Percentiles rank a stretch among this genome's conserved stretches.
phyloP scores from a whole-genome alignment of 257 asterid species.

The Ehretia macrophylla region DNA sequence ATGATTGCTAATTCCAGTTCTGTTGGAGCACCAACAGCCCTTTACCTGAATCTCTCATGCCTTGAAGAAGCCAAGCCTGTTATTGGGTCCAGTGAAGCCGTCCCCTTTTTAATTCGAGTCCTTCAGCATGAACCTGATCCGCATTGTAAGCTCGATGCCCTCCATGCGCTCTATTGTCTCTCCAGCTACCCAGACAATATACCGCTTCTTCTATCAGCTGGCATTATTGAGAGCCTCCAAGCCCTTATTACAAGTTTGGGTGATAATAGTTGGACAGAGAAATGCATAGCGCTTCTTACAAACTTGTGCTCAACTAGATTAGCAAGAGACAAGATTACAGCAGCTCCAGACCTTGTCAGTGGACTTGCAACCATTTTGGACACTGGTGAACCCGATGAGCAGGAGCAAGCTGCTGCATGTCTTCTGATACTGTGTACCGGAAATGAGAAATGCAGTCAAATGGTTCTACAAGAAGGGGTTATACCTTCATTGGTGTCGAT shows the following conservation, averaged over 20 bases:
- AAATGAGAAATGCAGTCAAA: constrained; percentile 71
- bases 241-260: constrained; percentile 44
- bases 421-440: constrained; percentile 69
- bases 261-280: constrained; percentile 63
- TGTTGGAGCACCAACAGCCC: constrained; percentile 75
- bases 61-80: constrained; percentile 83
- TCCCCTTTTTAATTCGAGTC: constrained; percentile 71
- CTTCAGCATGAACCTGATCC: constrained; percentile 45
- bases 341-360: constrained; percentile 48
- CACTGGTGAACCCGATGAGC: constrained; percentile 69
- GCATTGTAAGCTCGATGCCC: constrained; percentile 80
- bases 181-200: constrained; percentile 64
- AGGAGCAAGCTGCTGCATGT: constrained; percentile 88
- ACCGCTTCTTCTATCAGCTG: constrained; percentile 64
- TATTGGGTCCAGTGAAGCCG: constrained; percentile 68
- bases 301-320: constrained; percentile 60
- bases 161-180: constrained; percentile 81
- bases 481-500: constrained; percentile 85
- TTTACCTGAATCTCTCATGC: constrained; percentile 84
- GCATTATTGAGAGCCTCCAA: constrained; percentile 60
- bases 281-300: constrained; percentile 73
- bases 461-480: constrained; percentile 97
- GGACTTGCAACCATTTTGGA: constrained; percentile 67
- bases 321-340: constrained; percentile 54
- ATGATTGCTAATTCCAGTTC: constrained; percentile 55